Conservation (phyloP, 192 early-diverging fungal species). For the Allomyces javanicus region DNA sequence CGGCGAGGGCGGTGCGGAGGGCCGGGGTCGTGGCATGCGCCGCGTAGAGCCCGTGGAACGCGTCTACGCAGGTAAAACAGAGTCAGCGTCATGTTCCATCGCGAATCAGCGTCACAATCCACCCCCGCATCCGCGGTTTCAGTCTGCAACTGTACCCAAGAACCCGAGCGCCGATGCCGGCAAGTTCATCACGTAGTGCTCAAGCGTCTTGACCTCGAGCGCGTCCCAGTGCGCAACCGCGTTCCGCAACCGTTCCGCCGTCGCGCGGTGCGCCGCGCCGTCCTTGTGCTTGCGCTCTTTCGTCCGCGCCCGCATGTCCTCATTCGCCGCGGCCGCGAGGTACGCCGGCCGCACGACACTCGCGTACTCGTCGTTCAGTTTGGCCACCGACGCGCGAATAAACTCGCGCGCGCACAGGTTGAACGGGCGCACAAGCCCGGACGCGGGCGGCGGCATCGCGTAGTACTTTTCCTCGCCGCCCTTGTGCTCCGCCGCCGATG, state of each 20-base stretch:
- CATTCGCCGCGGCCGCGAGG: constrained; percentile 3
- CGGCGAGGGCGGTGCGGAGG: neutral
- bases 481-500: no score
- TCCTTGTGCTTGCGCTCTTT: constrained; percentile 5
- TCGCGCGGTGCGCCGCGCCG: constrained; percentile 3
- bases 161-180: constrained; percentile 94
- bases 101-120: neutral
- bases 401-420: constrained; percentile 87
- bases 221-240: neutral
- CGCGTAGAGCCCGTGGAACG: constrained; percentile 64
- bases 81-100: constrained; percentile 2
- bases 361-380: constrained; percentile 22
- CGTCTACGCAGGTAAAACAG: constrained; percentile 29
- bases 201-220: constrained; percentile 37
- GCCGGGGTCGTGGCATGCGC: neutral
- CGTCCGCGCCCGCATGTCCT: constrained; percentile 5
- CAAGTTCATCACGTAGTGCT: constrained; percentile 98
- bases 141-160: constrained; percentile 30
- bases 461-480: neutral
- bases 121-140: neutral
- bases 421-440: constrained; percentile 34
- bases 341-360: constrained; percentile 6
- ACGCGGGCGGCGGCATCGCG: neutral
- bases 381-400: constrained; percentile 50
- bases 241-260: constrained; percentile 8